These are phyloP conservation scores for Sporodiniella umbellata DNA, from an alignment of 371 early-diverging fungal genomes.

Conservation along the genomic window DNA sequence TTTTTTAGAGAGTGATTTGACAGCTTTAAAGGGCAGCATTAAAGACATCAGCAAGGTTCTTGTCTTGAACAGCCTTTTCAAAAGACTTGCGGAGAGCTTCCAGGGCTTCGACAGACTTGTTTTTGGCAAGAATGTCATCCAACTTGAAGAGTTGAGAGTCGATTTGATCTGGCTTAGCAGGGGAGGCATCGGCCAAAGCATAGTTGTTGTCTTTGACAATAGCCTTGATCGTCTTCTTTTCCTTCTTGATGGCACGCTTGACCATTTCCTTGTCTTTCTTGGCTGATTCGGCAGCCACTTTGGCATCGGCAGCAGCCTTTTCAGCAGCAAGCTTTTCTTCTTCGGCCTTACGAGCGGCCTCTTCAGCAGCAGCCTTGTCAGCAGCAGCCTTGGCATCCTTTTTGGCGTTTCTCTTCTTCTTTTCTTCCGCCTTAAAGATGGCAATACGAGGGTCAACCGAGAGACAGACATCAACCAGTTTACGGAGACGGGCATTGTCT, in stretches of 20 bases:
- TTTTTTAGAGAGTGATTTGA: conserved; percentile 19
- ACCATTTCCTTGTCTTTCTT: conserved; percentile 72
- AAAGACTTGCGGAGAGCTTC: conserved; percentile 54
- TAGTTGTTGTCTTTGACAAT: conserved; percentile 79
- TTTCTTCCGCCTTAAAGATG: conserved; percentile 87
- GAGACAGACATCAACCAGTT: conserved; percentile 83
- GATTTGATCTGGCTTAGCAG: conserved; percentile 56
- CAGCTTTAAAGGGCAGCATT: conserved; percentile 33
- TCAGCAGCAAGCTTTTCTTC: conserved; percentile 46
- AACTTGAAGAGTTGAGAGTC: conserved; percentile 62
- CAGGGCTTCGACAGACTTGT: conserved; percentile 56
- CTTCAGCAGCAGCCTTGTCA: conserved; percentile 67
- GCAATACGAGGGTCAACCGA: conserved; percentile 89
- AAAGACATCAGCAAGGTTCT: conserved; percentile 53
- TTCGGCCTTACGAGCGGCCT: conserved; percentile 51
- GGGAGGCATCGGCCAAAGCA: conserved; percentile 57
- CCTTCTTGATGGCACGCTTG: conserved; percentile 86
- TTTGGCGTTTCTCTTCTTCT: conserved; percentile 85
- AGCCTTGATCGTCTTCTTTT: conserved; percentile 87
- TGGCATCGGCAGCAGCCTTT: conserved; percentile 64
- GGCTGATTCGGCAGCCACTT: conserved; percentile 55
- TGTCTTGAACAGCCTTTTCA: conserved; percentile 55
- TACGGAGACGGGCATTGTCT: conserved; percentile 88
- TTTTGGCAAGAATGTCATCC: conserved; percentile 69
- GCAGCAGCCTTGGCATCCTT: conserved; percentile 82